A percentile compares a stretch with the other conserved stretches of the same genome.
Conservation (phyloP, 768 basidiomycete genomes). For the Amanita pseudoporphyria region DNA sequence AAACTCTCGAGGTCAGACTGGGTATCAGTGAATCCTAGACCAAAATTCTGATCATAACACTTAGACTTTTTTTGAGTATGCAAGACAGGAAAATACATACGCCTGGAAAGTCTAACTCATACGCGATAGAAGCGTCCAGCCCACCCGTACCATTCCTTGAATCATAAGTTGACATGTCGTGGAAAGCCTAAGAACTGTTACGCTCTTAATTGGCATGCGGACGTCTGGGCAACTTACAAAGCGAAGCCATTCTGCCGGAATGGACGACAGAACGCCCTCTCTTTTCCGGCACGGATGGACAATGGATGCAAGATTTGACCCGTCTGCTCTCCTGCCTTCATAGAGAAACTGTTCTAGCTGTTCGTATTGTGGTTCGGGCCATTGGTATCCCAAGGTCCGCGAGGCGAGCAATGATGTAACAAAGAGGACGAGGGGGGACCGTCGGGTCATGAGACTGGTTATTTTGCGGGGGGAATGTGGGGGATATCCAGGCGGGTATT, state of each 20-base stretch:
- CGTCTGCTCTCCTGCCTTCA: conserved; percentile 24
- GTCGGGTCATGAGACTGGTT: neutral
- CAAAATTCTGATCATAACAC: conserved; percentile 31
- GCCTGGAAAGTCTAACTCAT: conserved; percentile 8
- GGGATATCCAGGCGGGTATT: too few relatives aligned
- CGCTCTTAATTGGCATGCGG: neutral
- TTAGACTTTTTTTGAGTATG: neutral
- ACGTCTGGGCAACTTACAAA: conserved; percentile 18
- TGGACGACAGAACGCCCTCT: conserved; percentile 20
- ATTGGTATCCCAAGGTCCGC: conserved; percentile 13
- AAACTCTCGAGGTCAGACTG: conserved; percentile 31
- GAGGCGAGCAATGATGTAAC: neutral
- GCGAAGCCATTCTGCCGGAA: conserved; percentile 31
- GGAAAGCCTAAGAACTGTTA: conserved; percentile 28
- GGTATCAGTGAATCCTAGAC: conserved; percentile 34
- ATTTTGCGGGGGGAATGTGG: too few relatives aligned
- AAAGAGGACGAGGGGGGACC: neutral
- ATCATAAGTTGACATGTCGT: conserved; percentile 41
- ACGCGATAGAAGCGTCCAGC: conserved; percentile 42
- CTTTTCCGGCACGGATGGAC: conserved; percentile 21
- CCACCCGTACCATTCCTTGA: conserved; percentile 36
- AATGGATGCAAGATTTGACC: conserved; percentile 21
- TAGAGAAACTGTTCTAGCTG: conserved; percentile 26
- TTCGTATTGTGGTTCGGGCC: conserved; percentile 28
- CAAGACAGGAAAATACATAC: neutral